Percentiles rank a stretch among this genome's conserved stretches.
phyloP scores from a whole-genome alignment of 2,329 filamentous ascomycete genomes.

The Ophiostoma novo-ulmi region DNA sequence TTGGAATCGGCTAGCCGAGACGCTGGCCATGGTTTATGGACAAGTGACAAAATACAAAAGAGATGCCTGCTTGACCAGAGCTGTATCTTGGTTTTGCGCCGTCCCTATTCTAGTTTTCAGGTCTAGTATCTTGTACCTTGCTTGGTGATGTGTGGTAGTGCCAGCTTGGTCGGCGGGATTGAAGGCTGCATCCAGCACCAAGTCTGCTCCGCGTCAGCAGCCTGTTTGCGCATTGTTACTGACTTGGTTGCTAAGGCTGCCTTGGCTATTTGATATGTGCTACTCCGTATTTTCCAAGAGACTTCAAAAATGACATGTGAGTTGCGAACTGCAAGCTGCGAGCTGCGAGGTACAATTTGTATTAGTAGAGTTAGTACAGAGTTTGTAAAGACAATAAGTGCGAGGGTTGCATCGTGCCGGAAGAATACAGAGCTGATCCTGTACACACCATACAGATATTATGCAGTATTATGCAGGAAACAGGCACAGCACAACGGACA shows the following conservation, averaged over 20 bases:
- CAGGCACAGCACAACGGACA: neutral
- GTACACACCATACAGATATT: neutral
- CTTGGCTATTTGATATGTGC: neutral
- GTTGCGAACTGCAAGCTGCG: neutral
- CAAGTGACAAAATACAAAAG: neutral
- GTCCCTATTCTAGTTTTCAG: too few relatives aligned
- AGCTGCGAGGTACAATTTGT: too few relatives aligned
- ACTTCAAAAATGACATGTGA: neutral
- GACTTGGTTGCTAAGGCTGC: neutral
- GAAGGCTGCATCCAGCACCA: neutral
- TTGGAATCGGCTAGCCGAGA: neutral
- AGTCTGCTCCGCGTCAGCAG: too few relatives aligned
- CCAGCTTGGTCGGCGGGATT: neutral
- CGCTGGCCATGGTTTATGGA: neutral
- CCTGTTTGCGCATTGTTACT: neutral
- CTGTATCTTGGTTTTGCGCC: neutral
- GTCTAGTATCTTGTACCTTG: neutral
- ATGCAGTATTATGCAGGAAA: neutral
- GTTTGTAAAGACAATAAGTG: too few relatives aligned
- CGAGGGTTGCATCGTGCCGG: conserved; percentile 11
- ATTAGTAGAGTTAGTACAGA: too few relatives aligned
- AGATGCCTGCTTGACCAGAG: neutral
- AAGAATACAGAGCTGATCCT: neutral
- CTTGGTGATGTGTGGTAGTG: neutral
- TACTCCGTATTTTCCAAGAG: neutral